Evolutionary conservation across 2,329 filamentous ascomycete species (phyloP), one percentile per base, ranked within the genome.

Genomic region (Ilyonectria destructans): DNA sequence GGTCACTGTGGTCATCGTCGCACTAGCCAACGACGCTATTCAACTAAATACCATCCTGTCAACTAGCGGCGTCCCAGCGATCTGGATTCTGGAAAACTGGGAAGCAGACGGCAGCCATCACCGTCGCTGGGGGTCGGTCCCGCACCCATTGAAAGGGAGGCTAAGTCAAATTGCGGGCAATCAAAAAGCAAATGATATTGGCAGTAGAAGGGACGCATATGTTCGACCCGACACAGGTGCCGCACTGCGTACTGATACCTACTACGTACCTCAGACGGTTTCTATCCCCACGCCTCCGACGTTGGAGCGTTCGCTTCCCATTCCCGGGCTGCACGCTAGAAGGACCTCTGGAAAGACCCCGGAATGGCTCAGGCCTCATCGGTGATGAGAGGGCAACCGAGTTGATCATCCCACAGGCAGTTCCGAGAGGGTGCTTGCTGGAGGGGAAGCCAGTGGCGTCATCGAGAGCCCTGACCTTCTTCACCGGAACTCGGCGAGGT

Each of bases 71-170:
- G 71, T 74, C 74, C 74, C 74, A 68, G 68, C 62, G 73, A 76
- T 76, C 74, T 76, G 74, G 74, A 66, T 75, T 76, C 74, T 76
- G 74, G 74, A 66, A 66, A 76, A 74, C 65, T 62, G 62, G 60
- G 63, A 63, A 61, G 70, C 68, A 65, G 63, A 64, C 58, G 49
- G 63, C 63, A 68, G 65, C 66, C 69, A 65, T 72, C 64, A 48
- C 69, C 69, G 67, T 72, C 66, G 40, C 69, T 63, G 66, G 71
- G 72, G 70, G 52, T 35, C 35, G 29, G 15, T 51, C 54, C 58
- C n/a, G 62, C 48, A 66, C 49, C 62, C 45, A 49, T 69, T 23
- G 57, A 46, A 54, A 67, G 49, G 55, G 67, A 45, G 65, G 57
- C 49, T 66, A 21, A 54, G 48, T 48, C 58, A 70, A 66, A 73